phyloP scores from a whole-genome alignment of 1,139 yeast genomes.

The Arxiozyma bovina region DNA sequence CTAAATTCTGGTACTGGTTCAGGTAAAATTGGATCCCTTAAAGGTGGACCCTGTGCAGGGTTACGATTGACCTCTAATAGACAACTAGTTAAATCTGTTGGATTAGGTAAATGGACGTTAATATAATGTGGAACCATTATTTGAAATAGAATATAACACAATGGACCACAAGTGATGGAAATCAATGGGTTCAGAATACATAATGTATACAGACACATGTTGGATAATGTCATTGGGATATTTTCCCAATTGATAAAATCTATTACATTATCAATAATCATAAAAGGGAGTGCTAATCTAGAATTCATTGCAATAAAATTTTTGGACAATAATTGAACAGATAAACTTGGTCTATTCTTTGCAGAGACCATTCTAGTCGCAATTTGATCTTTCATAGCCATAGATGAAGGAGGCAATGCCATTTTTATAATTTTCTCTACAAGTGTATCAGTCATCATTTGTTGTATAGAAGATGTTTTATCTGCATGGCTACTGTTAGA shows the following conservation, averaged over 20 bases:
- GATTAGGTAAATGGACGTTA: conserved; percentile 33
- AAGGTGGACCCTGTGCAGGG: conserved; percentile 47
- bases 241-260: conserved; percentile 55
- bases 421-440: conserved; percentile 60
- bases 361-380: conserved; percentile 50
- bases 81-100: conserved; percentile 7
- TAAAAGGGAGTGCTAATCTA: conserved; percentile 53
- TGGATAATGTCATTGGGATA: conserved; percentile 54
- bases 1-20: conserved; percentile 74
- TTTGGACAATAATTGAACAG: conserved; percentile 59
- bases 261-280: conserved; percentile 47
- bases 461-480: conserved; percentile 17
- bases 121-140: conserved; percentile 66
- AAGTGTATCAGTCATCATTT: conserved; percentile 54
- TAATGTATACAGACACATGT: conserved; percentile 48
- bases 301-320: conserved; percentile 61
- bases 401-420: conserved; percentile 60
- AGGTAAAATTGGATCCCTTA: conserved; percentile 45
- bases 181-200: conserved; percentile 55
- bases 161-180: conserved; percentile 43
- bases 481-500: neutral
- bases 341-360: conserved; percentile 56
- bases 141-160: conserved; percentile 44
- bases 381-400: conserved; percentile 32
- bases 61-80: conserved; percentile 40